Base-by-base conservation (phyloP, 1,139 yeast species). In the Yamadazyma atmosphaerica region DNA sequence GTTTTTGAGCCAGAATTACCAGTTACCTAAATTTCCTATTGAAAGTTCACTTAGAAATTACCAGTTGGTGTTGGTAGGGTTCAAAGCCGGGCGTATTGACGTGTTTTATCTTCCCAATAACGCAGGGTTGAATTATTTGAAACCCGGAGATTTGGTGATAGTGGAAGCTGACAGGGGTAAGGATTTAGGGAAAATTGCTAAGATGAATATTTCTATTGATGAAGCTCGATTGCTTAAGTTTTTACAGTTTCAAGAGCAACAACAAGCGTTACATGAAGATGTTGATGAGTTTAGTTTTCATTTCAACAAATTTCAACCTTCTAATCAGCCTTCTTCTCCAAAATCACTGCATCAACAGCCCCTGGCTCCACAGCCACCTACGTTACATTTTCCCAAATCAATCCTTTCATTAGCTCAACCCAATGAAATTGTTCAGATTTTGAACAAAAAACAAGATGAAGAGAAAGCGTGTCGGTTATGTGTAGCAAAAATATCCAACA, bases 81-180 rank as follows among this genome's bases (percentile, higher is more conserved):
- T 92, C 63, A 92, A 94, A 60, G 85, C 88, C 19, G 92, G 95
- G 9, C 76, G 96, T 44, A 68, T 86, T 44, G 98, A 92, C 57
- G 86, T 90, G 3, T 82, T 88, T 49, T 83, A 84, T 51, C 65
- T 83, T 12, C 83, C 90, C 2, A 63, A 66, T 15, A 52, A 55
- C 45, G 42, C 42, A 17, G 33, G 24, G 8, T 43, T 51, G 35
- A 35, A 42, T 19, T 44, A 50, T 28, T 50, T 65, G 28, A 68
- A 74, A 34, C 63, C 78, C 13, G 86, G 86, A 19, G 97, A 89
- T 58, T 74, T 89, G 56, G 96, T 92, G 11, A 83, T 90, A 49
- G 96, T 90, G 27, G 98, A 92, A 60, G 98, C 98, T n/a, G 98
- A 92, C 58, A 74, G 98, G 36, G 98, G 98, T 30, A 74, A 86